Conservation (phyloP, 1,139 yeast genomes). For the Hansenula sp. region DNA sequence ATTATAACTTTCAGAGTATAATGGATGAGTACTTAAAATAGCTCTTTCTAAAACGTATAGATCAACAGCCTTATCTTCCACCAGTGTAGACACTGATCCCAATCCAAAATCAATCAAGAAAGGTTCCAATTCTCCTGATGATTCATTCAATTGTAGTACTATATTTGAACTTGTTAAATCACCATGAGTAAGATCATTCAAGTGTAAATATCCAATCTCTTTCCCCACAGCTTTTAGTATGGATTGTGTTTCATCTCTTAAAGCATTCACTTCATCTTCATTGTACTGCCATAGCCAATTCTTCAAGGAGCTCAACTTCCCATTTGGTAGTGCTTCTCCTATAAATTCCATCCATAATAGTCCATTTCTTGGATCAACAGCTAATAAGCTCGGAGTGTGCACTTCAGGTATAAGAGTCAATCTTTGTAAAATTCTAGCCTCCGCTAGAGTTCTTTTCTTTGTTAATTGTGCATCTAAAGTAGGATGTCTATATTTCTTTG, state of each 20-base stretch:
- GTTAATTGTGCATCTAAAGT: constrained; percentile 72
- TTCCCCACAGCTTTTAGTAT: constrained; percentile 56
- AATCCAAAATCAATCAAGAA: constrained; percentile 89
- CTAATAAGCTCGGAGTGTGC: constrained; percentile 63
- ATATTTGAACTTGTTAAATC: constrained; percentile 92
- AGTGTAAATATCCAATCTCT: constrained; percentile 69
- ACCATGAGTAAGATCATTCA: constrained; percentile 83
- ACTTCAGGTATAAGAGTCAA: constrained; percentile 49
- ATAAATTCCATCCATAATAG: constrained; percentile 85
- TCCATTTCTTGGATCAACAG: constrained; percentile 74
- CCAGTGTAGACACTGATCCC: constrained; percentile 62
- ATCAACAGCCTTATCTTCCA: constrained; percentile 96
- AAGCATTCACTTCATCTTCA: constrained; percentile 26
- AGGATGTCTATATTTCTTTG: constrained; percentile 86
- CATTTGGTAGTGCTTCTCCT: constrained; percentile 44
- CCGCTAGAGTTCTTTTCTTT: constrained; percentile 77
- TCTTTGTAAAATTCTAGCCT: constrained; percentile 70
- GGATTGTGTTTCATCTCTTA: constrained; percentile 33
- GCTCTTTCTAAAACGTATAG: constrained; percentile 93
- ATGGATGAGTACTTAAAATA: constrained; percentile 83
- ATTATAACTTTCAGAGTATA: constrained; percentile 58
- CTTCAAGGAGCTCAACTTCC: constrained; percentile 54
- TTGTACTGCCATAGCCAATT: constrained; percentile 69
- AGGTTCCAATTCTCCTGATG: constrained; percentile 34
- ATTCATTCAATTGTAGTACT: constrained; percentile 38